Base-by-base conservation (phyloP, 2,329 filamentous ascomycete species). In the Cercospora berteroae region DNA sequence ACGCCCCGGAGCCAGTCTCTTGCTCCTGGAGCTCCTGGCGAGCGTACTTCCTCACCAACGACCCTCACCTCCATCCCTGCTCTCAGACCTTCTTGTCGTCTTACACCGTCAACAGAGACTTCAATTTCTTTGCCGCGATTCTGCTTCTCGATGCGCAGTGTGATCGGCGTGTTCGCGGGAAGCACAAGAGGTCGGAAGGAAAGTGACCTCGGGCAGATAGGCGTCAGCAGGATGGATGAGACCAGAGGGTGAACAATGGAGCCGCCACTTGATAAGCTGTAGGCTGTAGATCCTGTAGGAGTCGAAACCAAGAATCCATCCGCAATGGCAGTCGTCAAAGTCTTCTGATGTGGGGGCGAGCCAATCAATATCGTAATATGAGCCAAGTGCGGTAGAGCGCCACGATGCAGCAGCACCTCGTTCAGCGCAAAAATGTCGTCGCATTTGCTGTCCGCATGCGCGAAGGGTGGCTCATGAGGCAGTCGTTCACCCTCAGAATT, bases 231-330 rank as follows among this genome's bases (percentile, higher is more conserved):
- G 13, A 98, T 85, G 1, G 92, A 92, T 42, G 92, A 90, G 2
- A 98, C 94, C 1, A 97, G 85, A 0, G 95, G 95, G 78, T 99
- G 95, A 48, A 98, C 91, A 73, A 99, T 98, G 73, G 90, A 92
- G 0, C 95, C 95, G 3, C 95, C 95, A 2, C 90, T 91, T 71
- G 91, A 95, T n/a, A 99, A 85, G 67, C 91, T 95, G 82, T 99
- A 99, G 0, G 95, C 95, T 0, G 95, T 99, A 48, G 92, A 96
- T 2, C 95, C 95, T 0, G 95, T 99, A 0, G 95, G 95, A 0
- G 94, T 97, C 70, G 91, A 93, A 67, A 98, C 89, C 55, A 98
- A 90, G 79, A 99, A 96, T 60, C 95, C 95, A 78, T 99, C 95
- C 1, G 94, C 94, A 12, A 96, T 94, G 0, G 93, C 94, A 78